Conservation (phyloP, 805 yeast genomes). For the Dipodascus geniculatus region DNA sequence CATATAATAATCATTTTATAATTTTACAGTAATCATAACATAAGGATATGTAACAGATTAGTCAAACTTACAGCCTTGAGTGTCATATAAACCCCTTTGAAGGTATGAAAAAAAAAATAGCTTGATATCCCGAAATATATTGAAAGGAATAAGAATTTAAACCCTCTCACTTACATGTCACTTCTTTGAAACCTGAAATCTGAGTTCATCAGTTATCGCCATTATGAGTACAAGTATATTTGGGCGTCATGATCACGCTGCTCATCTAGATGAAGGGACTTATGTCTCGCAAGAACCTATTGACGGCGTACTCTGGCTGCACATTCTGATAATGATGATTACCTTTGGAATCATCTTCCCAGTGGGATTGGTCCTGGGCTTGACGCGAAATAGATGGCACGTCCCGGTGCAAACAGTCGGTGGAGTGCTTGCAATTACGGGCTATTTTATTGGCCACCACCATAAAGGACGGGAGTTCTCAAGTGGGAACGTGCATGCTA, state of each 20-base stretch:
- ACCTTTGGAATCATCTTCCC: slow-evolving; percentile 32
- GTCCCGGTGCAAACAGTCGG: slow-evolving; percentile 28
- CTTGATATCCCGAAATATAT: no score
- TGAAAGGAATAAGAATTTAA: background rate
- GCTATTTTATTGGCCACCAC: slow-evolving; percentile 29
- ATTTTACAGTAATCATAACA: no score
- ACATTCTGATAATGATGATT: slow-evolving; percentile 24
- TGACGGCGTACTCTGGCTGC: slow-evolving; percentile 17
- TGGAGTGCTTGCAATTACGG: slow-evolving; percentile 25
- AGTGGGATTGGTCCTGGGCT: slow-evolving; percentile 29
- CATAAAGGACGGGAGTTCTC: slow-evolving; percentile 27
- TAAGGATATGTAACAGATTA: no score
- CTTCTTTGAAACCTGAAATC: no score
- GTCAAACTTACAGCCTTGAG: no score
- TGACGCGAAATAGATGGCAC: slow-evolving; percentile 27
- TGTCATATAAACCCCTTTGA: background rate
- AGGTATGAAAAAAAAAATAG: background rate
- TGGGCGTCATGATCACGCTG: background rate
- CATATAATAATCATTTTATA: no score
- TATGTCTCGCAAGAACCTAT: slow-evolving; percentile 1
- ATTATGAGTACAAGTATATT: background rate
- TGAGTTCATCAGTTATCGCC: background rate
- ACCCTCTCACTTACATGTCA: background rate
- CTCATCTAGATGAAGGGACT: slow-evolving; percentile 1
- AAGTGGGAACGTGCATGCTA: slow-evolving; percentile 25